phyloP scores from a whole-genome alignment of 306 rosid genomes.

The Astragalus glycyphyllos region DNA sequence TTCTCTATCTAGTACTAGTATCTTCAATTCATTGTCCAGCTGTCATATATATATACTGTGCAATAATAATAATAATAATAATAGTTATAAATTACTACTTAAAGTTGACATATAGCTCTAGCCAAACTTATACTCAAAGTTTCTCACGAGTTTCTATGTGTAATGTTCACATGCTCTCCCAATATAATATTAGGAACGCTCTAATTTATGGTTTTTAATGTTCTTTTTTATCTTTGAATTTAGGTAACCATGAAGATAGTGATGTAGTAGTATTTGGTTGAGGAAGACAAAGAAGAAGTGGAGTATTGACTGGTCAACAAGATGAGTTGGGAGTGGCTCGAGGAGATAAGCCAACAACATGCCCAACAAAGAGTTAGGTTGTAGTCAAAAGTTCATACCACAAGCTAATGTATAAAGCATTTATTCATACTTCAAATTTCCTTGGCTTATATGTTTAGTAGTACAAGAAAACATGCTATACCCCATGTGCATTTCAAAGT shows the following conservation, averaged over 20 bases:
- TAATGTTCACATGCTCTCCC: constrained; percentile 51
- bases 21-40: constrained; percentile 28
- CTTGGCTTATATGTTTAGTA: constrained; percentile 9
- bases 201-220: constrained; percentile 34
- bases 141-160: constrained; percentile 44
- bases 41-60: not conserved
- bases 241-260: too few species aligned
- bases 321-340: constrained; percentile 72
- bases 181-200: constrained; percentile 32
- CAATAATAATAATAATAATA: not conserved
- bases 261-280: not conserved
- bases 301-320: constrained; percentile 53
- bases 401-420: constrained; percentile 6
- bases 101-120: constrained; percentile 11
- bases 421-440: not conserved
- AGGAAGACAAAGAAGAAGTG: constrained; percentile 44
- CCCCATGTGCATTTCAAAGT: constrained; percentile 32
- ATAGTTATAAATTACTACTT: not conserved
- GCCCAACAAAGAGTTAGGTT: constrained; percentile 46
- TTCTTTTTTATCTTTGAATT: too few species aligned
- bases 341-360: constrained; percentile 52
- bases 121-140: constrained; percentile 31
- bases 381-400: constrained; percentile 28
- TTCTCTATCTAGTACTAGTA: constrained; percentile 3
- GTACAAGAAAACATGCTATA: not conserved